Base-by-base conservation (phyloP, 208 protist species). In the Leishmania braziliensis region DNA sequence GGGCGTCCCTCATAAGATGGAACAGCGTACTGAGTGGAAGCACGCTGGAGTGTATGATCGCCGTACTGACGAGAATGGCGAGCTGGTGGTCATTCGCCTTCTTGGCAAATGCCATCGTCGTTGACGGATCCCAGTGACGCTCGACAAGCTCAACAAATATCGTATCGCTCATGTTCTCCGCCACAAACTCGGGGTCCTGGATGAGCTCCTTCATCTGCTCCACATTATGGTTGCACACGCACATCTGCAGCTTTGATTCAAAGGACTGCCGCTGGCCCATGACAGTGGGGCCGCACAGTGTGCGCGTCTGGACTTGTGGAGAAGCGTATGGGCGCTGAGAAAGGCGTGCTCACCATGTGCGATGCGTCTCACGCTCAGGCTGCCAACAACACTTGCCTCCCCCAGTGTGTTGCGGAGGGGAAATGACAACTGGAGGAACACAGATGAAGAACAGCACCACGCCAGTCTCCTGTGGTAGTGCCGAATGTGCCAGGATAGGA, bases 221-320 rank as follows among this genome's bases (percentile, higher is more conserved):
- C 20, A 58, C 46, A 58, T 94, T 83, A 36, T 89, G 89, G 79
- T 92, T 95, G 79, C 89, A 92, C 54, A 97, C 68, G 75, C 82
- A 91, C 62, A 92, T 78, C 65, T 90, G 89, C 36, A 97, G 26
- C 62, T 80, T 58, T 5, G 78, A 74, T 20, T 74, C 84, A 53
- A 93, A 90, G 10, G 91, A 93, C 65, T 75, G 80, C 68, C 83
- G 65, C 62, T 95, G 91, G 20, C 93, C 91, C 91, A 96, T 96
- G 69, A 29, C 10, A 14, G 18, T 68, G 23, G 23, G 5, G 46
- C 9, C 5, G 69, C 69, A 73, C 20, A 9, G 14, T n/a, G 39
- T n/a, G 23, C 14, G 9, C 5, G 16, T 14, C 4, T 33, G 62
- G 29, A 50, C 26, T 29, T 66, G 74, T 51, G 68, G 33, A 36